These are phyloP conservation scores for Borovskyia barvae DNA, from an alignment of 208 protist genomes.

Conservation along the genomic window DNA sequence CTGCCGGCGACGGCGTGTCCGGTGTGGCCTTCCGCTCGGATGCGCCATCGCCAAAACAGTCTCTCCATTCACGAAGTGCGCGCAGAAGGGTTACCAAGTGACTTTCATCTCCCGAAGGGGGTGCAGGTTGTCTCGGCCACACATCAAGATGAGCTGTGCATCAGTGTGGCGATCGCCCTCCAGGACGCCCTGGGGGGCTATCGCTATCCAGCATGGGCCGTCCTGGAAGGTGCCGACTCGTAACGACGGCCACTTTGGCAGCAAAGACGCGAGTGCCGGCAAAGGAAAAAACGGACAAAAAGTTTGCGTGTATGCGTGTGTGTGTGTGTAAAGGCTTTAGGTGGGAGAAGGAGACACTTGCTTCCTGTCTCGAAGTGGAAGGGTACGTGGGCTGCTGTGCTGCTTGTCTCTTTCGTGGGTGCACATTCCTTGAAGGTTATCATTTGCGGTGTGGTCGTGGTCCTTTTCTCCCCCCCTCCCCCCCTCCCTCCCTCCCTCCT, in stretches of 20 bases:
- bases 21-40: conserved; percentile 53
- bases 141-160: conserved; percentile 64
- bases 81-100: conserved; percentile 25
- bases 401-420: too few species aligned
- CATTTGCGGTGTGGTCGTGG: too few species aligned
- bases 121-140: conserved; percentile 74
- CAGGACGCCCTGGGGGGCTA: conserved; percentile 68
- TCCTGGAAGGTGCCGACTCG: conserved; percentile 47
- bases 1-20: conserved; percentile 74
- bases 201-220: conserved; percentile 77
- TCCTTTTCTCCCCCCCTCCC: too few species aligned
- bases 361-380: too few species aligned
- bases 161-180: conserved; percentile 66
- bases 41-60: conserved; percentile 17
- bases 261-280: not conserved
- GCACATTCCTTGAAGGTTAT: too few species aligned
- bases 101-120: conserved; percentile 79
- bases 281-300: not conserved
- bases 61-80: conserved; percentile 28
- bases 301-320: conserved; percentile 1
- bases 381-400: too few species aligned
- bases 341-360: too few species aligned
- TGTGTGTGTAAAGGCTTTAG: not conserved
- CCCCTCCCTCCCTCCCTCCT: too few species aligned
- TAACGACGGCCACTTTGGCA: not conserved